phyloP scores from a whole-genome alignment of 2,329 filamentous ascomycete species.

The Emericellopsis cladophorae region DNA sequence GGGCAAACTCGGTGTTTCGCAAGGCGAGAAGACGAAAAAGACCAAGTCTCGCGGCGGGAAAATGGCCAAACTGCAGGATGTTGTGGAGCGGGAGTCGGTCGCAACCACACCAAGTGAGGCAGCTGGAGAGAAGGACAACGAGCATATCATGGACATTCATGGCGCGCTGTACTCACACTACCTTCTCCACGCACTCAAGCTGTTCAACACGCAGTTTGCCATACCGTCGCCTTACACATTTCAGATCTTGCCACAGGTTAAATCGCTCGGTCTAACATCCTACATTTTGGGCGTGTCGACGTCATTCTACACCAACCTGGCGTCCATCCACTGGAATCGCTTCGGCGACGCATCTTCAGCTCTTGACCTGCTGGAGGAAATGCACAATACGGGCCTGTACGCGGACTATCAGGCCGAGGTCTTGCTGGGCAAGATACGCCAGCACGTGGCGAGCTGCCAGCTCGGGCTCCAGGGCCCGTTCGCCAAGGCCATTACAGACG shows the following conservation, averaged over 20 bases:
- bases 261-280: constrained; percentile 53
- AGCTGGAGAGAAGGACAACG: constrained; percentile 7
- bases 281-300: constrained; percentile 62
- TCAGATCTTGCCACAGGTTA: constrained; percentile 52
- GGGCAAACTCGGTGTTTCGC: constrained; percentile 35
- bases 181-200: constrained; percentile 41
- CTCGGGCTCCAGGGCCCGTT: constrained; percentile 23
- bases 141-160: constrained; percentile 39
- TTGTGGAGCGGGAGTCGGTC: constrained; percentile 6
- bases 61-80: neutral
- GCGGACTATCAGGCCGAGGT: constrained; percentile 28
- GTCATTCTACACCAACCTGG: constrained; percentile 54
- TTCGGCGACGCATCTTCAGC: constrained; percentile 45
- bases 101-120: neutral
- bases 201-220: constrained; percentile 43
- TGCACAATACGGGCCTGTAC: constrained; percentile 49
- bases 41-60: neutral
- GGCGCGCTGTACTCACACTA: constrained; percentile 53
- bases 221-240: constrained; percentile 46
- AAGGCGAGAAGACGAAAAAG: neutral
- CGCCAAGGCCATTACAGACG: constrained; percentile 24
- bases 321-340: constrained; percentile 47
- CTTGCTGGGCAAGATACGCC: constrained; percentile 15
- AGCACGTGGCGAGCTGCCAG: constrained; percentile 19
- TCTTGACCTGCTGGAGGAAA: constrained; percentile 47